Base-by-base conservation (phyloP, 148 eudicot genomes). In the Agrostemma githago region DNA sequence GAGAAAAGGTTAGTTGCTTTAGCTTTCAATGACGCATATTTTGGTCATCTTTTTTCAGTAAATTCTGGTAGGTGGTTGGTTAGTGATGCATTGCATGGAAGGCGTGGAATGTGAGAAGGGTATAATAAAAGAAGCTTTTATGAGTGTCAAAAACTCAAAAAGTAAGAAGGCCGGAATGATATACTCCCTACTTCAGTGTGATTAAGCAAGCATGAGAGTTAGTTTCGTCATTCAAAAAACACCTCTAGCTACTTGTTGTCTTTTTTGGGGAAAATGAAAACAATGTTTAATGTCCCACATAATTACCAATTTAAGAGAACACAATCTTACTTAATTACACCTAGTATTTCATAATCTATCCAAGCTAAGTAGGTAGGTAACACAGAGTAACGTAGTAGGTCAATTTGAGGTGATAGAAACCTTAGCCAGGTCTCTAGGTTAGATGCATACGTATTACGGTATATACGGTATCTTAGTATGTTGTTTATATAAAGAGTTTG, bases 161-260 rank as follows among this genome's bases (percentile, higher is more conserved):
- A 26, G 34, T 26, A 11, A 76, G 64, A 70, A 70, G 62, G 77
- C 65, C 63, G 46, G 51, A 71, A 46, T 59, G 70, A 39, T 16
- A 51, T 12, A 26, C 34, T 26, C 34, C 34, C 34, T 26, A 26
- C 34, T 26, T 26, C 34, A 53, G 40, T 72, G 66, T 44, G 63
- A 21, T 68, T 58, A 72, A 78, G 70, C 59, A 72, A 79, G 74
- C 66, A 19, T 68, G 73, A 80, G 34, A 26, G 34, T 26, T 26
- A 26, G 38, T 48, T 72, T 68, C 77, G 76, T 72, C 80, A 80
- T 77, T 73, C 74, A 48, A 57, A 62, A 67, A 67, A 68, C 68
- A 41, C 26, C 53, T 79, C 38, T 39, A 19, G 38, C 56, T n/a
- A n/a, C 44, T 60, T 42, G 34, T 46, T 72, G 34, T 46, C 66